Conservation (phyloP, 331 rosid species). For the Rosa hybrid region DNA sequence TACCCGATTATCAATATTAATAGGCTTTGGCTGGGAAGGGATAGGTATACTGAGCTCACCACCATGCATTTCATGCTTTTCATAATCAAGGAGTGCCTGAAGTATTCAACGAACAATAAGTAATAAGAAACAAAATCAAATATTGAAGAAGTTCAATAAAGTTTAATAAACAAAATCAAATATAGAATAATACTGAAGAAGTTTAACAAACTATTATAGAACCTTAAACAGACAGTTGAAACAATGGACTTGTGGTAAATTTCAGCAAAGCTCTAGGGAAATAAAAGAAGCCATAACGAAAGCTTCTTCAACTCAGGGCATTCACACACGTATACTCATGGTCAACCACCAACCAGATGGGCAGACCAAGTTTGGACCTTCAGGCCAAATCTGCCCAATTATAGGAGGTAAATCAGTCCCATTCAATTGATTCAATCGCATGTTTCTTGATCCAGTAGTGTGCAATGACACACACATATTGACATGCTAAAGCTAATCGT, state of each 20-base stretch:
- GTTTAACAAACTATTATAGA: neutral
- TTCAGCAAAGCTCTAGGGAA: neutral
- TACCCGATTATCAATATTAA: conserved; percentile 79
- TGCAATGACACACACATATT: neutral
- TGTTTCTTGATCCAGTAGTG: conserved; percentile 5
- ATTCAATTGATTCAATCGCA: neutral
- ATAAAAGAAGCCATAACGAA: neutral
- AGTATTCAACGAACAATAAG: conserved; percentile 21
- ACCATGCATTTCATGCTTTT: conserved; percentile 76
- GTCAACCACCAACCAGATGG: conserved; percentile 4
- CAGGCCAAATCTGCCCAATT: neutral
- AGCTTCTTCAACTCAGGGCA: conserved; percentile 7
- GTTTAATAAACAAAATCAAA: conserved; percentile 21
- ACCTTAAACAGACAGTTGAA: conserved; percentile 4
- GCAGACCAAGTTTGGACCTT: neutral
- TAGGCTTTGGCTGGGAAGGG: conserved; percentile 70
- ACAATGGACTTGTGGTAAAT: conserved; percentile 12
- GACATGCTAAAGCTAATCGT: neutral
- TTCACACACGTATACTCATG: neutral
- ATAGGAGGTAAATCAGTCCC: neutral
- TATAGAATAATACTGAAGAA: neutral
- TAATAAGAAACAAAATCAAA: conserved; percentile 26
- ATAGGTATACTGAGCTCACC: conserved; percentile 73
- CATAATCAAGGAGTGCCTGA: conserved; percentile 98
- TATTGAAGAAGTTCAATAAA: too few species aligned